Percentiles rank a stretch among this genome's conserved stretches.
Conservation (phyloP, 306 rosid genomes). For the Vachellia collinsii region DNA sequence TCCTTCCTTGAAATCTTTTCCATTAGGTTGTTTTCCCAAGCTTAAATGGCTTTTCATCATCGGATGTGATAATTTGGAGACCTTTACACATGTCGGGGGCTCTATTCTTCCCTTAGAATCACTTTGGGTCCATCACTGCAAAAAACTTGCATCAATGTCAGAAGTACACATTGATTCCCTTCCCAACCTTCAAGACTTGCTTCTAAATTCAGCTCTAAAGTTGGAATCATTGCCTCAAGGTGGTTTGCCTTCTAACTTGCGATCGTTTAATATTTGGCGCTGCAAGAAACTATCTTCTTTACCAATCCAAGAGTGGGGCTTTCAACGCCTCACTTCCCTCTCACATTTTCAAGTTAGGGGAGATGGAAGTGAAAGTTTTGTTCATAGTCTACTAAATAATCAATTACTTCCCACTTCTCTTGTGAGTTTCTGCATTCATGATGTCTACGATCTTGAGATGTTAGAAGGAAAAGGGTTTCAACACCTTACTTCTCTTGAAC, state of each 20-base stretch:
- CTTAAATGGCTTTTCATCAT: not conserved
- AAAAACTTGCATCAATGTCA: not conserved
- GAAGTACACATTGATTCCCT: not conserved
- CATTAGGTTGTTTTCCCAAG: not conserved
- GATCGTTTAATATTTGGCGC: fast-evolving
- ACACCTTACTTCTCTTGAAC: not conserved
- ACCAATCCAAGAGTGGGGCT: not conserved
- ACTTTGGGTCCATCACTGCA: fast-evolving
- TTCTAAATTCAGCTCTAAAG: not conserved
- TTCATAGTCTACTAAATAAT: not conserved
- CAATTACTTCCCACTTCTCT: not conserved
- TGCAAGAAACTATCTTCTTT: not conserved
- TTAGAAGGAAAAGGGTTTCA: conserved; percentile 9
- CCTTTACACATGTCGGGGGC: not conserved
- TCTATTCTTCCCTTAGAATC: not conserved
- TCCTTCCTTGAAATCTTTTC: not conserved
- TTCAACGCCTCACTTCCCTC: not conserved
- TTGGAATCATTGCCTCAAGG: not conserved
- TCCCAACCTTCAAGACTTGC: fast-evolving
- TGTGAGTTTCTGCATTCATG: fast-evolving
- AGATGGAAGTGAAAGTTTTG: not conserved
- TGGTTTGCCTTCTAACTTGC: not conserved
- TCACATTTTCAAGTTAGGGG: not conserved
- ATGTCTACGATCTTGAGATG: not conserved
- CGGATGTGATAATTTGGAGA: not conserved